Conservation (phyloP, 345 rosid genomes). For the Aquilaria malaccensis region DNA sequence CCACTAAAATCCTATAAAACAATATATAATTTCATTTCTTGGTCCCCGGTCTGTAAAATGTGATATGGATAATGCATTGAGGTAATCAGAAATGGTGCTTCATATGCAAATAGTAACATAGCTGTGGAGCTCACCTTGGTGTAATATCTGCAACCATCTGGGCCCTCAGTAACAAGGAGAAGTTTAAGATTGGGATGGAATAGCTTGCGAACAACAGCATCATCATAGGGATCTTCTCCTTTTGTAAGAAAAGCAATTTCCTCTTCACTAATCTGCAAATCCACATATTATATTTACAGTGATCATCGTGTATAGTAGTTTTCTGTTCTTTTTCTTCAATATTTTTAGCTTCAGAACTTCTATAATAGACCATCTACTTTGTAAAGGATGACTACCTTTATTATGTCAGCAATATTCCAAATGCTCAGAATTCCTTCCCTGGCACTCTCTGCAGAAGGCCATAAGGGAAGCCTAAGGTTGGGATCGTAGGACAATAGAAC, state of each 20-base stretch:
- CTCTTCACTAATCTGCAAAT: conserved; percentile 78
- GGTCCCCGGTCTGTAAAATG: too few species aligned
- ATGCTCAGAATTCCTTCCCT: conserved; percentile 80
- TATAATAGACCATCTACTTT: background rate
- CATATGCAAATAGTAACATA: background rate
- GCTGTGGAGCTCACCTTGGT: conserved; percentile 49
- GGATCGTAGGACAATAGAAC: conserved; percentile 83
- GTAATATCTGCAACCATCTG: conserved; percentile 85
- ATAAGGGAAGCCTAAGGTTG: conserved; percentile 88
- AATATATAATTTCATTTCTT: background rate
- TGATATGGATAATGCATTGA: background rate
- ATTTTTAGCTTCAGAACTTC: background rate
- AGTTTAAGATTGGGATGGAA: conserved; percentile 74
- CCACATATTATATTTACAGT: conserved; percentile 1
- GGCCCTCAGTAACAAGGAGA: conserved; percentile 90
- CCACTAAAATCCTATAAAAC: conserved; percentile 65
- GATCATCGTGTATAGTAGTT: background rate
- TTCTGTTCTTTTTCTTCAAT: background rate
- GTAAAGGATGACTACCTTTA: conserved; percentile 43
- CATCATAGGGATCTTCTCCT: conserved; percentile 95
- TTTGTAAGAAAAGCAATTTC: conserved; percentile 75
- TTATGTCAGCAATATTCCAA: conserved; percentile 84
- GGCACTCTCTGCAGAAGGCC: conserved; percentile 85
- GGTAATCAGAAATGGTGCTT: background rate
- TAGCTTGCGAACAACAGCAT: conserved; percentile 60